Evolutionary conservation across 306 rosid genomes (phyloP), one percentile per base, ranked within the genome.

Genomic region (Albizia julibrissin): DNA sequence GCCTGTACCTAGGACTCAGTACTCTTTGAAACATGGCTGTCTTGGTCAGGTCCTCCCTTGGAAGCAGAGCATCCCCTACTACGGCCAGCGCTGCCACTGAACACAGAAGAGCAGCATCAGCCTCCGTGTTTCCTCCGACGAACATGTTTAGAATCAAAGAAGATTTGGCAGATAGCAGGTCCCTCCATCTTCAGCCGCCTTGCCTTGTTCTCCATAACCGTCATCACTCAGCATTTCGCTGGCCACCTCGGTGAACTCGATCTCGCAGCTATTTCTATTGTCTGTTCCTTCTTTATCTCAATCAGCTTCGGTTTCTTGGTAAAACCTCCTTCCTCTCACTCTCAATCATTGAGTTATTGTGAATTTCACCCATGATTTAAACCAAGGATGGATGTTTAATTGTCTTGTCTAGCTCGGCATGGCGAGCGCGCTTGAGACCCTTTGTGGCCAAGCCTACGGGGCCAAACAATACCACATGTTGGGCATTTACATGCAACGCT

Each of bases 161-260:
- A 87, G 64, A 82, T 91, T 14, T 91, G 95, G 93, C 86, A 85
- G 44, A 82, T 92, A 52, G 95, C 92, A 12, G 91, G 82, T 3
- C 95, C 97, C 21, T 88, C 97, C 69, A 87, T 91, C 87, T 88
- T 92, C 88, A 87, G 87, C 84, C 94, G 95, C 83, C 89, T 92
- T 3, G 88, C 97, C 77, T 84, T 91, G 93, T 92, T 88, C 86
- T 91, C 95, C 42, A 83, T 91, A 87, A 88, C 93, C 73, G 86
- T 89, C 67, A 72, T 92, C 79, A 83, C 92, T 34, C 93, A 92
- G 26, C 83, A 94, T 0, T 84, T 92, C 84, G 87, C 95, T 47
- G 93, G 94, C 33, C 97, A 92, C 61, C 94, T 92, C 86, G 70
- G 83, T 6, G 91, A 85, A 62, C 87, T 91, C 64, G 84, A 92